Base-by-base conservation (phyloP, 2,329 filamentous ascomycete genomes). In the Diaporthe sp. region DNA sequence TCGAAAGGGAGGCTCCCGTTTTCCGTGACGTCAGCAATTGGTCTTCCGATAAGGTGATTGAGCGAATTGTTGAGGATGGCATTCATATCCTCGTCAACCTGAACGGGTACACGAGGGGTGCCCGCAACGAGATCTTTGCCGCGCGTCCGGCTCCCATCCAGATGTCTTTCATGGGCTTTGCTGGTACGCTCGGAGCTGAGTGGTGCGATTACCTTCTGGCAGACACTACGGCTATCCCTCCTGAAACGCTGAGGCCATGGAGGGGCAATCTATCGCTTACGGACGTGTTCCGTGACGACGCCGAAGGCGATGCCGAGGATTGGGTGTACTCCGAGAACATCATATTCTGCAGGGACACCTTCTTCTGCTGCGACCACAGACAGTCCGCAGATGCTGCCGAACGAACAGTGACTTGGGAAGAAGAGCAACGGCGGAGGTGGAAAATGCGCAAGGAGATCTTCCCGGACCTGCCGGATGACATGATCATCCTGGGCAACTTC, bases 151-250 rank as follows among this genome's bases (percentile, higher is more conserved):
- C 96, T 2, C 97, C 97, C 0, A 95, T 99, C 58, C 97, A 99
- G 79, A 99, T 99, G 97, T 98, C 97, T 0, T 99, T 99, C 81
- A 99, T 99, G 97, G 97, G 97, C 0, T 99, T 99, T 82, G 97
- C 97, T 0, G 97, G 97, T 13, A 98, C 96, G 0, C 87, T 99
- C 1, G 97, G 97, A 8, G 97, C 97, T 3, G 97, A 99, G 82
- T 99, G 97, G 97, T 99, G 97, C 79, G 97, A 99, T 82, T 99
- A 99, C 81, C 92, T 99, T 22, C 90, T 98, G 37, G 96, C 97
- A 4, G 97, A 99, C 81, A 89, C 94, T 69, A 96, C 94, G 1
- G 95, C 97, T 0, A 93, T 99, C 72, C 97, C 97, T 0, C 89
- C 89, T 0, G 91, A 92, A 37, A 98, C 96, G 0, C 87, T 98